Percentiles rank a stretch among this genome's conserved stretches.
Conservation (phyloP, 495 filamentous ascomycete species). For the Bacidia gigantensis region DNA sequence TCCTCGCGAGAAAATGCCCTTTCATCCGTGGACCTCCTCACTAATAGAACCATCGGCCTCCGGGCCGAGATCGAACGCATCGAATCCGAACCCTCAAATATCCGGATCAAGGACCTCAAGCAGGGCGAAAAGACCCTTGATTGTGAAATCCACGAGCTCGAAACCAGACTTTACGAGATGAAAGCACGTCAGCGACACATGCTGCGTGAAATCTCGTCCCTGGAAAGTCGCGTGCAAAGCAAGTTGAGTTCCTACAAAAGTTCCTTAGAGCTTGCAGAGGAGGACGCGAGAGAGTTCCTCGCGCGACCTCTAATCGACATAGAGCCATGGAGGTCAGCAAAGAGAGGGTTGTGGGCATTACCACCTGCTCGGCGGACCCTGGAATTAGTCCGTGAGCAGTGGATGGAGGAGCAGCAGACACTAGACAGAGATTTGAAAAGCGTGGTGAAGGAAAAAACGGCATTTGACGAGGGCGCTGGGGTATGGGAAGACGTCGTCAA, state of each 20-base stretch:
- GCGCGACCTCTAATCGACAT: constrained; percentile 31
- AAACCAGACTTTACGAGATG: constrained; percentile 53
- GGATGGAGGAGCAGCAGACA: constrained; percentile 47
- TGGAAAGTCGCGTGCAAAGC: constrained; percentile 48
- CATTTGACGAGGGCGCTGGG: constrained; percentile 69
- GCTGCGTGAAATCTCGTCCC: constrained; percentile 43
- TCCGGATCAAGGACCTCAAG: constrained; percentile 28
- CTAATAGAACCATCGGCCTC: constrained; percentile 24
- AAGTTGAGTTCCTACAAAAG: constrained; percentile 46
- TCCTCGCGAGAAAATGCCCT: constrained; percentile 1
- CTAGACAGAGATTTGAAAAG: constrained; percentile 43
- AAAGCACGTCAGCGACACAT: constrained; percentile 49
- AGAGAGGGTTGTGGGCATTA: constrained; percentile 36
- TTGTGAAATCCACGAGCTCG: constrained; percentile 48
- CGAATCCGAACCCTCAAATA: constrained; percentile 23
- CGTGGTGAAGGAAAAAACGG: constrained; percentile 54
- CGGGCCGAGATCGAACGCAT: constrained; percentile 24
- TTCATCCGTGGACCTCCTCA: background rate
- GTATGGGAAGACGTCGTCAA: constrained; percentile 63
- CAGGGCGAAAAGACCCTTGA: constrained; percentile 40
- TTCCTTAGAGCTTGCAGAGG: constrained; percentile 29
- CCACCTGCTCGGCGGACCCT: constrained; percentile 57
- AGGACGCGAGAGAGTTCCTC: constrained; percentile 32
- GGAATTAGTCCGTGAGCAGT: constrained; percentile 65
- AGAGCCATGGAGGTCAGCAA: constrained; percentile 17